A percentile compares a stretch with the other conserved stretches of the same genome.
These are phyloP conservation scores for Ogataea methanolica DNA, from an alignment of 805 yeast genomes.

Conservation along the genomic window DNA sequence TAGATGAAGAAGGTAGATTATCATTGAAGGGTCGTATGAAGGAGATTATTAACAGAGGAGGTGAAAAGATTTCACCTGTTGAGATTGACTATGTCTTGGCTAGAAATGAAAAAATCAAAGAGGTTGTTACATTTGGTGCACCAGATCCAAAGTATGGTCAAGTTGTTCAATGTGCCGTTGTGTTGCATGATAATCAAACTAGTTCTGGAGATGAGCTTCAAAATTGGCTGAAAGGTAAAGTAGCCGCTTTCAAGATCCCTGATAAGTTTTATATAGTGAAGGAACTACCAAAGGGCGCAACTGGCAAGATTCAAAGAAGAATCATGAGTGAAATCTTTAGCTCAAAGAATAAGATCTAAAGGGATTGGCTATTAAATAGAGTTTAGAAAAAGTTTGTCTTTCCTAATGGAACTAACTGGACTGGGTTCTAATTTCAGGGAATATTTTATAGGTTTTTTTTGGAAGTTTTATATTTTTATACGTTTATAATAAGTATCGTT, in stretches of 20 bases:
- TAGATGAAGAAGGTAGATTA: constrained; percentile 55
- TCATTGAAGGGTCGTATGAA: constrained; percentile 66
- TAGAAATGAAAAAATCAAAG: constrained; percentile 58
- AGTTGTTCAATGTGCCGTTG: constrained; percentile 66
- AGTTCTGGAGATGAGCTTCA: constrained; percentile 41
- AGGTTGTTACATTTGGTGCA: constrained; percentile 69
- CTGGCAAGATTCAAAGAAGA: constrained; percentile 73
- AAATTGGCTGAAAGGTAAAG: constrained; percentile 38
- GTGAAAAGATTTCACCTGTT: constrained; percentile 72
- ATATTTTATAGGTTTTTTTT: too few species aligned
- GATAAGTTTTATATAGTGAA: constrained; percentile 52
- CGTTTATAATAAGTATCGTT: too few species aligned
- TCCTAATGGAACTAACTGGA: too few species aligned
- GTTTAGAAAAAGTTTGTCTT: too few species aligned
- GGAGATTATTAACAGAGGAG: constrained; percentile 73
- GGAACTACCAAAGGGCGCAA: constrained; percentile 67
- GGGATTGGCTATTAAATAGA: not conserved
- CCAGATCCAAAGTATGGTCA: constrained; percentile 68
- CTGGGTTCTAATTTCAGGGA: too few species aligned
- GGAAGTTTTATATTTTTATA: too few species aligned
- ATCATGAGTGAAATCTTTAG: constrained; percentile 52
- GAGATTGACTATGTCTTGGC: constrained; percentile 61
- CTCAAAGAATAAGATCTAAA: constrained; percentile 30
- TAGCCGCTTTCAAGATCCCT: constrained; percentile 61
- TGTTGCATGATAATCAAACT: constrained; percentile 38